Base-by-base conservation (phyloP, 2,329 filamentous ascomycete genomes). In the Colletotrichum brevisporum region DNA sequence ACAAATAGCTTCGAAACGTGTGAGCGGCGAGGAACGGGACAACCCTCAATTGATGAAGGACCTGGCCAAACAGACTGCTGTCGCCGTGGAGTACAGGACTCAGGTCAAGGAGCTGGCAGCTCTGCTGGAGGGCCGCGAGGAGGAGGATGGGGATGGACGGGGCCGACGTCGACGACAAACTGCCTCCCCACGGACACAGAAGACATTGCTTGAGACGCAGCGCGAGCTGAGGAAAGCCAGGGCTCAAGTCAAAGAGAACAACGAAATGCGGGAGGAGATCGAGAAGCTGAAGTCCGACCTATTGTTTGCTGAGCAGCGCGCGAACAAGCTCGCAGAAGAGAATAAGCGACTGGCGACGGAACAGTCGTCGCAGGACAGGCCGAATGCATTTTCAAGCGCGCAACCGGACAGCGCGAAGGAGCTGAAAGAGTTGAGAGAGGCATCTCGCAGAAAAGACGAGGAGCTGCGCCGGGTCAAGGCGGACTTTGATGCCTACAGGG, bases 31-130 rank as follows among this genome's bases (percentile, higher is more conserved):
- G 10, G 83, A 83, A 15, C 78, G 82, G 39, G 83, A 85, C n/a
- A 81, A 85, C 12, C 78, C 83, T 2, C 82, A 83, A 48, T 74
- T 89, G 53, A 78, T 86, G 27, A 83, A 84, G 61, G 87, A 90
- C 60, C 81, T 91, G 41, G 83, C 83, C 13, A 84, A 86, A 64
- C 88, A 91, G 75, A 90, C 88, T 2, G 83, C 85, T 2, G 79
- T 90, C 13, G 86, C 86, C 15, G 78, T 84, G 1, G 85, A 90
- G 71, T 91, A 91, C 77, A 85, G 86, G 70, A 82, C 83, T 31
- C 87, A 88, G 62, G 87, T 91, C 9, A 85, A 88, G 69, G 87
- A 90, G 70, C 81, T 91, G 62, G 87, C 90, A 67, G 78, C 79
- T 4, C 78, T 85, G 72, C 79, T 86, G 16, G 85, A 82, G 67